Evolutionary conservation across 495 filamentous ascomycete genomes (phyloP), one percentile per base, ranked within the genome.

Genomic region (Xylona heveae): DNA sequence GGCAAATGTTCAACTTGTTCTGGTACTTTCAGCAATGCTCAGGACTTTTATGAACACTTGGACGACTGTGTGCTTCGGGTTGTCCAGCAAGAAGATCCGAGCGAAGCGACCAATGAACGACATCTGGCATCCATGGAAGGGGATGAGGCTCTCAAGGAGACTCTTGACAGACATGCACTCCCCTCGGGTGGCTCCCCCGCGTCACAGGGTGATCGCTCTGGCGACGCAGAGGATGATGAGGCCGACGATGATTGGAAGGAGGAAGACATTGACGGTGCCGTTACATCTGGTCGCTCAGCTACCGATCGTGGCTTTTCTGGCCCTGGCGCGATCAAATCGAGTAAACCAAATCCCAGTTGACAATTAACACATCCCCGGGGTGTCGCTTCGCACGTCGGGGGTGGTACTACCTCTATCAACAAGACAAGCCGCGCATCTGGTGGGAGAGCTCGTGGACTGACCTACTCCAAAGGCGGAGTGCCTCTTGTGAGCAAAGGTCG

Each of bases 11-110:
- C 83, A 7, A 99, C 88, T 19, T 99, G 88, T 53, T 78, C 78
- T 13, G 64, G 66, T 20, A 93, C 76, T 12, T 99, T 99, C 57
- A 70, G 64, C 52, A 93, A 78, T 43, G 83, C 88, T 13, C 88
- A 99, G 46, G 84, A 95, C 51, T 94, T 95, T 54, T 95, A 95
- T 52, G 88, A 99, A 62, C 88, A 99, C 66, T 55, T 99, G 42
- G 88, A 99, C 49, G 88, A 99, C 62, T 99, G 88, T 52, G 90
- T 99, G 35, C 66, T 95, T 35, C 79, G 83, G 43, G 85, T 94
- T 34, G 90, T 99, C 23, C 90, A 95, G 49, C 83, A 93, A 54
- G 80, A 90, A 48, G 88, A 95, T 47, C 90, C 90, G 4, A 78
- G 78, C 34, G 90, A 94, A 57, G 79, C 78, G 23, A 88, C 91